Base-by-base conservation (phyloP, 805 yeast genomes). In the Saccharomycopsis sp. region DNA sequence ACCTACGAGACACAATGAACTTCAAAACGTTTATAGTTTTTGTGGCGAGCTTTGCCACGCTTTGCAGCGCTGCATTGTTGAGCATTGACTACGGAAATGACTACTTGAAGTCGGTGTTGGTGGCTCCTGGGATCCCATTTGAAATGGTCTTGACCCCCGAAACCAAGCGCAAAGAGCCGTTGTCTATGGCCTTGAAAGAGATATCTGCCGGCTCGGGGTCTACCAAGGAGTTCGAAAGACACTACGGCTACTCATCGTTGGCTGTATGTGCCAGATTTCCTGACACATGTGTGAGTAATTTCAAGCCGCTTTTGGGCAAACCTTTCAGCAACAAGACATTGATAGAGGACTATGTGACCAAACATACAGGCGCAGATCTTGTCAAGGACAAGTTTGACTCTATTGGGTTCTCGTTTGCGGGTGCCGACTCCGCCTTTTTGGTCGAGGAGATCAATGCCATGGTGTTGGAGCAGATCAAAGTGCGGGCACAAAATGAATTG, bases 1-100 rank as follows among this genome's bases (percentile, higher is more conserved):
- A 12, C n/a, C n/a, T n/a, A n/a, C n/a, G n/a, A n/a, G n/a, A n/a
- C 37, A 29, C 5, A 29, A 24, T 50, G 34, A 24, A 23, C 24
- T 9, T 24, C 4, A 24, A 24, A 37, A n/a, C 18, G 24, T 50
- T 5, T 50, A 18, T 50, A 24, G 20, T 50, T 5, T 50, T 9
- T 50, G 4, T 24, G 7, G 37, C 9, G 18, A 44, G 21, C 21
- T 44, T 44, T 44, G 21, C 21, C 7, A 20, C 48, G 21, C 21
- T 44, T 7, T 16, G 71, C 1, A 62, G 69, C 8, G 83, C 80
- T 9, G 92, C 97, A 1, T 79, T 94, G 8, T 73, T 94, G 53
- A 98, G 97, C 21, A 75, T 94, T 46, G 99, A 94, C 69, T 84
- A 79, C 67, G 99, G 99, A 55, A 86, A 88, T 57, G 92, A 91